Conservation (phyloP, 495 filamentous ascomycete species). For the Apiosordaria backusii region DNA sequence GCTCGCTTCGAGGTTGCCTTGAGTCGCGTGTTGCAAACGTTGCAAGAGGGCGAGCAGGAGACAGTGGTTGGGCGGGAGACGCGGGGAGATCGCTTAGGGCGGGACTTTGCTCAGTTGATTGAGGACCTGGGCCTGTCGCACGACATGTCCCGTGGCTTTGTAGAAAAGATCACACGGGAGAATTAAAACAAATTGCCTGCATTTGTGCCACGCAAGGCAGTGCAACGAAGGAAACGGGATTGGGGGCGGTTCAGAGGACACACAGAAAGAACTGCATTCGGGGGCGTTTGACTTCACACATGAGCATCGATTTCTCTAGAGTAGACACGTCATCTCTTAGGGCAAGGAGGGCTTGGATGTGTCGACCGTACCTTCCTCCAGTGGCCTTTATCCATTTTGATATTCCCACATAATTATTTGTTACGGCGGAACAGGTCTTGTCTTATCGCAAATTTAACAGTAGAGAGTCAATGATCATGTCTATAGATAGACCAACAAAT, state of each 20-base stretch:
- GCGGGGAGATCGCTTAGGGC: slow-evolving; percentile 12
- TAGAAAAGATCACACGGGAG: slow-evolving; percentile 26
- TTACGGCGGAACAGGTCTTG: background rate
- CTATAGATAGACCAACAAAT: no score
- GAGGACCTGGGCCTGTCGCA: slow-evolving; percentile 21
- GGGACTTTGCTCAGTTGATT: slow-evolving; percentile 30
- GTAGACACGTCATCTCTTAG: background rate
- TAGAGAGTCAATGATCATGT: no score
- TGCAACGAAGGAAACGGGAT: background rate
- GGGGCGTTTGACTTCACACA: background rate
- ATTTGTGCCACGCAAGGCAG: background rate
- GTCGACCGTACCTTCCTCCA: background rate
- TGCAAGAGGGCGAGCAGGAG: background rate
- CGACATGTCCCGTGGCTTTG: slow-evolving; percentile 17
- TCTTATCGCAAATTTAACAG: background rate
- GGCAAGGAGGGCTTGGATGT: background rate
- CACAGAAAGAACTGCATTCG: background rate
- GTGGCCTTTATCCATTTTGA: background rate
- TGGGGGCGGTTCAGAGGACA: background rate
- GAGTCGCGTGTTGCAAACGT: slow-evolving; percentile 8
- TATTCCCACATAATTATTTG: background rate
- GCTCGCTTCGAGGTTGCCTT: slow-evolving; percentile 18
- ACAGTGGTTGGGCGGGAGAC: background rate
- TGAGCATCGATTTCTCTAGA: background rate
- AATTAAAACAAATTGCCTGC: slow-evolving; percentile 3